Percentiles rank a stretch among this genome's conserved stretches.
Conservation (phyloP, 2,329 filamentous ascomycete species). For the Hymenotorrendiella dingleyae region DNA sequence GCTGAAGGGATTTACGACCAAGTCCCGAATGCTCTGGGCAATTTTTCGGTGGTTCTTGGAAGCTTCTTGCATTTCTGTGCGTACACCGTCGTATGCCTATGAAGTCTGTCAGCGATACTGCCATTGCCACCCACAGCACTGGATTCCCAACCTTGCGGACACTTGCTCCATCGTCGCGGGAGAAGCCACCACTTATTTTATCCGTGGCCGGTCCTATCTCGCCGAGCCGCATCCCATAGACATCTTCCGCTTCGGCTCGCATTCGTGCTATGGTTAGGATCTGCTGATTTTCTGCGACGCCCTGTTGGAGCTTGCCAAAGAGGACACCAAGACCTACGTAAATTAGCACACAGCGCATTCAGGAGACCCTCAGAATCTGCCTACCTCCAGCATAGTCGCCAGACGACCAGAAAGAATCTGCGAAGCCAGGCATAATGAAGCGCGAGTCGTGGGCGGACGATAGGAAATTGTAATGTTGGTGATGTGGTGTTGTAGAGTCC, state of each 20-base stretch:
- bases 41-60: constrained; percentile 91
- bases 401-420: constrained; percentile 90
- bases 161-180: constrained; percentile 89
- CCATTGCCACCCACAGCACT: neutral
- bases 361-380: constrained; percentile 25
- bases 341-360: constrained; percentile 9
- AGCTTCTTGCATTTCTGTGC: constrained; percentile 86
- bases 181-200: constrained; percentile 77
- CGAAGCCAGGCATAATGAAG: constrained; percentile 76
- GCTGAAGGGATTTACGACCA: constrained; percentile 90
- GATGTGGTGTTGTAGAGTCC: neutral
- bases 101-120: constrained; percentile 17
- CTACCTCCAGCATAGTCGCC: constrained; percentile 90
- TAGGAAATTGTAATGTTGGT: constrained; percentile 1
- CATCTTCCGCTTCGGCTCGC: constrained; percentile 92
- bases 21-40: constrained; percentile 88
- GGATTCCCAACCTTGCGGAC: constrained; percentile 87
- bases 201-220: constrained; percentile 81
- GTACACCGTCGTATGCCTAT: constrained; percentile 90
- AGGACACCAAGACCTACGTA: constrained; percentile 74
- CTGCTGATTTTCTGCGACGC: constrained; percentile 91
- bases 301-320: constrained; percentile 95
- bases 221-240: constrained; percentile 73
- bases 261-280: constrained; percentile 84
- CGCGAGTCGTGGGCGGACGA: constrained; percentile 5